These are phyloP conservation scores for Ilex aquifolium DNA, from an alignment of 257 asterid genomes.

Conservation along the genomic window DNA sequence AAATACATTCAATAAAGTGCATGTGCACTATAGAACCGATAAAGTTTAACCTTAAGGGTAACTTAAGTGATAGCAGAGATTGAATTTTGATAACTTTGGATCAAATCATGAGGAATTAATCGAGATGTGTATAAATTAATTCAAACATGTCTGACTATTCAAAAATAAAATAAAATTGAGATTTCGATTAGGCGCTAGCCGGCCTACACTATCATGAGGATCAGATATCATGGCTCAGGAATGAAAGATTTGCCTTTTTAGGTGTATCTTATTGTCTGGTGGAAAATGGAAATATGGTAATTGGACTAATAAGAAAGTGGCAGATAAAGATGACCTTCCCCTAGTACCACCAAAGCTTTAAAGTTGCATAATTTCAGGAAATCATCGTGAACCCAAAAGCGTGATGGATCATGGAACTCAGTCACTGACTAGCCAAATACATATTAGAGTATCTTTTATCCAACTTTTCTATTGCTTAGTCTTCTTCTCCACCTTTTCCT, in stretches of 20 bases:
- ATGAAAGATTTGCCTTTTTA: neutral
- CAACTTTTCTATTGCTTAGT: conserved; percentile 15
- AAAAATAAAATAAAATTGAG: no score
- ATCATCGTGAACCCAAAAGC: conserved; percentile 16
- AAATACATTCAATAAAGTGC: no score
- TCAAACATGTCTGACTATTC: no score
- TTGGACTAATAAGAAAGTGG: neutral
- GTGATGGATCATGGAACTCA: conserved; percentile 1
- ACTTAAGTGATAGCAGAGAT: no score
- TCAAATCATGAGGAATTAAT: no score
- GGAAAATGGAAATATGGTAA: neutral
- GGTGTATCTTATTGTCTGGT: neutral
- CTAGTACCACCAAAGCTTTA: conserved; percentile 29
- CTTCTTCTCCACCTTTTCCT: conserved; percentile 7
- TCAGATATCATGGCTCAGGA: neutral
- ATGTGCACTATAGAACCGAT: no score
- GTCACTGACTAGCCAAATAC: neutral
- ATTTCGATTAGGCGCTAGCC: no score
- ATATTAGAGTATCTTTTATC: neutral
- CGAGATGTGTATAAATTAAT: no score
- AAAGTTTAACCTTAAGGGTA: no score
- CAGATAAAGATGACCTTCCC: conserved; percentile 1
- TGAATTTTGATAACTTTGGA: no score
- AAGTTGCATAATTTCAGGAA: conserved; percentile 63
- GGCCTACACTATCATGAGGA: neutral